phyloP scores from a whole-genome alignment of 75 land plant species.

The Pinus albicaulis region DNA sequence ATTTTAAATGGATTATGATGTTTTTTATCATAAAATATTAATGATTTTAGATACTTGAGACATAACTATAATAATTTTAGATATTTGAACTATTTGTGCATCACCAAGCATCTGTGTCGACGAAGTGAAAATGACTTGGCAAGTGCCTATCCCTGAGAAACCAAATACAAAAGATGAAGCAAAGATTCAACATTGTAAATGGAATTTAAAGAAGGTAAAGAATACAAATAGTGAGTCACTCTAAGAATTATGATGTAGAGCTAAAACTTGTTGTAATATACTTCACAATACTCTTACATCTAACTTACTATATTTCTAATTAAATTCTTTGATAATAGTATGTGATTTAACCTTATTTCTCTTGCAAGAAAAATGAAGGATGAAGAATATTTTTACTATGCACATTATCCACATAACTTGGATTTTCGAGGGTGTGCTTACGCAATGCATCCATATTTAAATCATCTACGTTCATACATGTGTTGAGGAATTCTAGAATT shows the following conservation, averaged over 20 bases:
- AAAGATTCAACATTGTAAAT: conserved; percentile 57
- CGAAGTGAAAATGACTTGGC: not conserved
- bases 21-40: not conserved
- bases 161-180: conserved; percentile 47
- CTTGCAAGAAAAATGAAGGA: conserved; percentile 64
- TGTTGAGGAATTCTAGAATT: no score
- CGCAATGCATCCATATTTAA: no score
- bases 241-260: conserved; percentile 81
- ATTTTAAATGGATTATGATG: not conserved
- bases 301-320: not conserved
- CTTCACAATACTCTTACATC: conserved; percentile 2
- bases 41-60: not conserved
- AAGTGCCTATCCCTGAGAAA: conserved; percentile 67
- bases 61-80: no score
- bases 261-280: conserved; percentile 80
- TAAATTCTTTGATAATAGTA: not conserved
- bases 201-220: conserved; percentile 49
- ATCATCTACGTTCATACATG: no score
- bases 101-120: not conserved
- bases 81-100: not conserved
- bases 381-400: conserved; percentile 85
- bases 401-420: conserved; percentile 95
- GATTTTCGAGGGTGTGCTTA: conserved; percentile 95
- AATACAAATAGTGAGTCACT: conserved; percentile 77
- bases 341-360: not conserved